Conservation (phyloP, 2,329 filamentous ascomycete species). For the Ophiosphaerella narmari region DNA sequence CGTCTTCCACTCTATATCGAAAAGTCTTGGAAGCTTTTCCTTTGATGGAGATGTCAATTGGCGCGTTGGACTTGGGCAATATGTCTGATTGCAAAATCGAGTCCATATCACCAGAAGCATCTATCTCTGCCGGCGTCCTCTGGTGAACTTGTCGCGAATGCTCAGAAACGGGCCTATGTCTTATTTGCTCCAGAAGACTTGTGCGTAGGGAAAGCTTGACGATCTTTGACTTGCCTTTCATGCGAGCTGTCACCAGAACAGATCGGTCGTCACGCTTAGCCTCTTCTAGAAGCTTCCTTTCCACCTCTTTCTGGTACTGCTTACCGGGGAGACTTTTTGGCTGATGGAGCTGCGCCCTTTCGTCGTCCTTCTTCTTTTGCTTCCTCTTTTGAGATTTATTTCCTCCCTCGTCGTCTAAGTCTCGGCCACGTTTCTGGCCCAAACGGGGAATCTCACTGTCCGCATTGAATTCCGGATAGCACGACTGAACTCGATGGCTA, state of each 20-base stretch:
- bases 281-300: constrained; percentile 50
- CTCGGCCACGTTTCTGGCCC: constrained; percentile 36
- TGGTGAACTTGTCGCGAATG: constrained; percentile 23
- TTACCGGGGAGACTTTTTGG: constrained; percentile 51
- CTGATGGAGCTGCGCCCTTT: constrained; percentile 38
- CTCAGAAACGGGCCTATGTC: constrained; percentile 36
- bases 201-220: constrained; percentile 47
- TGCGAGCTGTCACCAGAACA: constrained; percentile 52
- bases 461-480: constrained; percentile 30
- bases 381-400: constrained; percentile 22
- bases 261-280: constrained; percentile 51
- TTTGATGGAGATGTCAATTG: constrained; percentile 23
- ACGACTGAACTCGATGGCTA: constrained; percentile 18
- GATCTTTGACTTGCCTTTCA: constrained; percentile 52
- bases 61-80: constrained; percentile 20
- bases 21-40: constrained; percentile 42
- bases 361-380: constrained; percentile 42
- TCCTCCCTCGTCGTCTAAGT: constrained; percentile 34
- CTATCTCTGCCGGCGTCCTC: constrained; percentile 27
- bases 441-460: constrained; percentile 38
- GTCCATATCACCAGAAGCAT: constrained; percentile 21
- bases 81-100: constrained; percentile 47
- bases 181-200: constrained; percentile 44
- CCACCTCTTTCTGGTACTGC: constrained; percentile 54
- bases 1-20: constrained; percentile 45